Conservation (phyloP, 192 early-diverging fungal species). For the Rhizophlyctis rosea region DNA sequence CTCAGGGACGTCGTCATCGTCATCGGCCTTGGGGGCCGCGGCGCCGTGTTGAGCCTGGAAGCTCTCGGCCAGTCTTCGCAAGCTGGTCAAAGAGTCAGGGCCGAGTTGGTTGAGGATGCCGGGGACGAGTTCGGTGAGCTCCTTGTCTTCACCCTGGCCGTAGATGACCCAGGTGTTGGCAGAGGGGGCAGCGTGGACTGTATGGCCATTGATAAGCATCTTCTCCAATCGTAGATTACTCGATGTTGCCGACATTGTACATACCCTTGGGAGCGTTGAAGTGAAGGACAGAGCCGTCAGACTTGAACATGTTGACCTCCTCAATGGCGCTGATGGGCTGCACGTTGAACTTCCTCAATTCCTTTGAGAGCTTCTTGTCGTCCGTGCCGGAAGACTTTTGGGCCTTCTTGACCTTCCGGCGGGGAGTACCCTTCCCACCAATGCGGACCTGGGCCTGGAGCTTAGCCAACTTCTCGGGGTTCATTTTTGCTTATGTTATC, state of each 20-base stretch:
- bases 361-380: slow-evolving; percentile 90
- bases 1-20: slow-evolving; percentile 87
- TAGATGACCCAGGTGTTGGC: slow-evolving; percentile 96
- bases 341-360: slow-evolving; percentile 88
- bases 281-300: slow-evolving; percentile 89
- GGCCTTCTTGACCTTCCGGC: slow-evolving; percentile 83
- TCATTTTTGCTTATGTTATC: slow-evolving; percentile 33
- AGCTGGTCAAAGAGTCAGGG: slow-evolving; percentile 82
- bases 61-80: slow-evolving; percentile 83
- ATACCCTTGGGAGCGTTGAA: slow-evolving; percentile 84
- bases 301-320: slow-evolving; percentile 99
- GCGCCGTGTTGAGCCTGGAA: slow-evolving; percentile 67
- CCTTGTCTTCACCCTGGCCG: slow-evolving; percentile 78
- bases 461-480: slow-evolving; percentile 88
- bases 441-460: slow-evolving; percentile 83
- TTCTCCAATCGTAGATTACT: no score
- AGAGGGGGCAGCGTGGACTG: slow-evolving; percentile 74
- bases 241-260: slow-evolving; percentile 1
- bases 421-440: slow-evolving; percentile 92
- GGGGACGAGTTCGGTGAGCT: slow-evolving; percentile 76
- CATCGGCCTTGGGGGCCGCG: slow-evolving; percentile 47
- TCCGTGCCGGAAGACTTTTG: slow-evolving; percentile 74
- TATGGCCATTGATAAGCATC: slow-evolving; percentile 11
- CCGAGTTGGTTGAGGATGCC: slow-evolving; percentile 83
- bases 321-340: slow-evolving; percentile 84